phyloP scores from a whole-genome alignment of 306 rosid genomes.

The Cercis canadensis region DNA sequence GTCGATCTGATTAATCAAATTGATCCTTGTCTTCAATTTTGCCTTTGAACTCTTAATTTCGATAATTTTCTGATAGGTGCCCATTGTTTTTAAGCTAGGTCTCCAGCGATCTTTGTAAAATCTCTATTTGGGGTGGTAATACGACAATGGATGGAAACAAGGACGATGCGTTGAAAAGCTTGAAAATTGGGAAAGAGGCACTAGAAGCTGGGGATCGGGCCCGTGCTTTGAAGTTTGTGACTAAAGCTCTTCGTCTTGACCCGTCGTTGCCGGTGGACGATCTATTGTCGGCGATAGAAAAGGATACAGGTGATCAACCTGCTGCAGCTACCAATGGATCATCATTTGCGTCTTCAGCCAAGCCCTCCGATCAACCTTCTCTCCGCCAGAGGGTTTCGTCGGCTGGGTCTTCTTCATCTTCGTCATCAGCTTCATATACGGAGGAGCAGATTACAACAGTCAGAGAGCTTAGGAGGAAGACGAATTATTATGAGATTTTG shows the following conservation, averaged over 20 bases:
- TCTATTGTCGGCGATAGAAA: conserved; percentile 55
- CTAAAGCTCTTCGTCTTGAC: conserved; percentile 90
- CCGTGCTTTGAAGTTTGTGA: conserved; percentile 74
- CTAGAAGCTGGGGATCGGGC: conserved; percentile 69
- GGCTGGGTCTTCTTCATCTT: conserved; percentile 46
- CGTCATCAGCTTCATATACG: conserved; percentile 47
- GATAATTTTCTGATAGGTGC: no score
- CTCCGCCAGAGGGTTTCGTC: conserved; percentile 62
- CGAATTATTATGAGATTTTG: conserved; percentile 81
- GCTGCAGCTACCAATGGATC: conserved; percentile 42
- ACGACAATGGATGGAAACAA: conserved; percentile 86
- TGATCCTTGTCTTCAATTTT: no score
- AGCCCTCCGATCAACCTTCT: conserved; percentile 62
- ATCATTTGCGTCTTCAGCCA: conserved; percentile 37
- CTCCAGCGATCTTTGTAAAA: conserved; percentile 24
- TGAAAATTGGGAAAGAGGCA: conserved; percentile 79
- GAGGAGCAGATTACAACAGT: conserved; percentile 77
- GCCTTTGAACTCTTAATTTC: no score
- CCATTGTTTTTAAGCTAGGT: not conserved
- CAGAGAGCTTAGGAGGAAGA: conserved; percentile 79
- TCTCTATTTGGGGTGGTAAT: not conserved
- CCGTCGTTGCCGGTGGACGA: conserved; percentile 74
- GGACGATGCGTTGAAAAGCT: conserved; percentile 87
- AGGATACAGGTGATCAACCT: conserved; percentile 43
- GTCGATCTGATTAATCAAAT: no score